Evolutionary conservation across 2,329 filamentous ascomycete species (phyloP), one percentile per base, ranked within the genome.

Genomic region (Ophiognomonia clavigignenti-juglandacearum): DNA sequence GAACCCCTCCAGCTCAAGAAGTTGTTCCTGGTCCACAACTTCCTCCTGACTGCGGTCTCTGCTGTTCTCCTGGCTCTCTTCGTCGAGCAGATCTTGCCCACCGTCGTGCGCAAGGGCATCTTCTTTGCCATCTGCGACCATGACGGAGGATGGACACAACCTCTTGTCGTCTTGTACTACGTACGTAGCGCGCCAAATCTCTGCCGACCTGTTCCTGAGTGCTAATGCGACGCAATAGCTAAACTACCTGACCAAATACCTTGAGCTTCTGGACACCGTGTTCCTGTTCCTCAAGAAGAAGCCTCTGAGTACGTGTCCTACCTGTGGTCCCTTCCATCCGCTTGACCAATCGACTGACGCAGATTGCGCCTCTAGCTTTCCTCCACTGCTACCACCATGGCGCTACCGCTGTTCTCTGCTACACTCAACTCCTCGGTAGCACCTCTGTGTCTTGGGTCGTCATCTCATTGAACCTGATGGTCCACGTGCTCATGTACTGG

Each of bases 251-350:
- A 97, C 91, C 72, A 97, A 97, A 72, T 97, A 96, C 71, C 80
- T 96, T 57, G 92, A 97, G 72, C 78, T 97, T 56, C 74, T 97
- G 59, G 92, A 97, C 70, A 97, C 92, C 51, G 84, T 92, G 66
- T 97, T 97, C 79, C 77, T 97, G 47, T 93, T 96, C 75, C 82
- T 97, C 68, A 97, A 97, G 85, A 97, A 97, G 85, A 97, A 97
- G 85, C 92, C 92, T 45, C 73, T 96, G 66, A 96, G 82, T 85
- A 77, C 56, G 78, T 60, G 20, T 37, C 22, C 40, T 26, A 35
- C 35, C 14, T 18, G 40, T 38, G 47, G 38, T 48, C 41, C 11
- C 26, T 20, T 35, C 22, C 9, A 29, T n/a, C 27, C 27, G 38
- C n/a, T 24, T n/a, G 10, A 34, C 16, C 24, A 16, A 18, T 26